Evolutionary conservation across 164 flowering plant species (phyloP), one percentile per base, ranked within the genome.

Genomic region (Nymphaea thermarum): DNA sequence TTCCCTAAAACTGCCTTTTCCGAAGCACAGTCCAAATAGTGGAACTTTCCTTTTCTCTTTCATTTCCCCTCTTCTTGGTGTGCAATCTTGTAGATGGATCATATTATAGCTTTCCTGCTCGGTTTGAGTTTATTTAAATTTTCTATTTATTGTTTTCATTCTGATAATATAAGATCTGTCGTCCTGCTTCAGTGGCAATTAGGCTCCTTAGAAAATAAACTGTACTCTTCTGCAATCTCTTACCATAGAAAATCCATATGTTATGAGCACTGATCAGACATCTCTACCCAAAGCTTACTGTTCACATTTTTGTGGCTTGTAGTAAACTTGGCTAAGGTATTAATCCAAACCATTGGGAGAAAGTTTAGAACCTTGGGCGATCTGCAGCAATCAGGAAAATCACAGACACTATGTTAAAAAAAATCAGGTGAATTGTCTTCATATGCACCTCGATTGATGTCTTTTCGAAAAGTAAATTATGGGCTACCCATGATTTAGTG

Each of bases 271-370:
- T 25, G 36, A 25, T 25, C 36, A 25, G 1, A 0, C 15, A 7
- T 16, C 15, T 16, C 15, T 61, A 25, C n/a, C 6, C 5, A 16
- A 5, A 61, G 63, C 17, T 5, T 61, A 16, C 15, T 47, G 61
- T 44, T 44, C 47, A 44, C 25, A 25, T 57, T 43, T 36, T 69
- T 45, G 25, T 43, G 18, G 18, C 61, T 25, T 78, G 78, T 66
- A 93, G 97, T 75, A 93, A 93, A 87, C 86, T 93, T 71, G 92
- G 89, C 66, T 91, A 84, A 85, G 73, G 69, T 42, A 47, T 67
- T 60, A 77, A 59, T 43, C 42, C 73, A 69, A 68, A 51, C 66
- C 84, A 85, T 68, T 71, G 69, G 61, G 83, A 87, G 73, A 91
- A 91, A 81, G 80, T 83, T 77, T 91, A 45, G 76, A 80, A 62